Base-by-base conservation (phyloP, 2,329 filamentous ascomycete species). In the Xylaria sp. region DNA sequence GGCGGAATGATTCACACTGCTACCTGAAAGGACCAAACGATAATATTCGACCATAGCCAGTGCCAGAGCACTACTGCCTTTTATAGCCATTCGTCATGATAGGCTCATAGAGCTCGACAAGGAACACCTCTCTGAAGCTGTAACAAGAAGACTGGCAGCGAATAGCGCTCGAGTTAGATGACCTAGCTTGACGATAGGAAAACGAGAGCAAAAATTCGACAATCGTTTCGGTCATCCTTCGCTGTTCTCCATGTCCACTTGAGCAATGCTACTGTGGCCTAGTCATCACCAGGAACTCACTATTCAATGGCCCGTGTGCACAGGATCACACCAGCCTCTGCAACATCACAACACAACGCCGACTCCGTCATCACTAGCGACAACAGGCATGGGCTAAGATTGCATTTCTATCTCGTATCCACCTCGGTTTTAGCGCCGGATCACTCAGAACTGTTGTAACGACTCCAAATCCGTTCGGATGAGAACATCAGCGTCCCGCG, bases 181-280 rank as follows among this genome's bases (percentile, higher is more conserved):
- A 84, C 82, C 83, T 89, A 89, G 86, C 84, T 84, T 84, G 82
- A 86, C 83, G 85, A 85, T 90, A 89, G 87, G 86, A 88, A 83
- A 87, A 69, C 62, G 67, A 66, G 63, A 69, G 65, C 57, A 69
- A 75, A 72, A 73, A 74, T 30, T 74, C 61, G 76, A 74, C 74
- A 74, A 73, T 63, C 62, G 52, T 73, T 76, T 73, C 71, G 77
- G 74, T 72, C 72, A 74, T 72, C 71, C 69, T 72, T 72, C 73
- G 71, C 73, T 78, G 73, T 75, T 73, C 72, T 71, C 72, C 71
- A 70, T 73, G 68, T 69, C 72, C 63, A 68, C 67, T 67, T 73
- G 73, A 73, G 74, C 73, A 70, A 63, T 75, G 69, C 71, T 72
- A 68, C 70, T 71, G 68, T 69, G 70, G 66, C 65, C 65, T 67